Percentiles rank a stretch among this genome's conserved stretches.
These are phyloP conservation scores for Scedosporium minutisporum DNA, from an alignment of 2,329 filamentous ascomycete species.

Conservation along the genomic window DNA sequence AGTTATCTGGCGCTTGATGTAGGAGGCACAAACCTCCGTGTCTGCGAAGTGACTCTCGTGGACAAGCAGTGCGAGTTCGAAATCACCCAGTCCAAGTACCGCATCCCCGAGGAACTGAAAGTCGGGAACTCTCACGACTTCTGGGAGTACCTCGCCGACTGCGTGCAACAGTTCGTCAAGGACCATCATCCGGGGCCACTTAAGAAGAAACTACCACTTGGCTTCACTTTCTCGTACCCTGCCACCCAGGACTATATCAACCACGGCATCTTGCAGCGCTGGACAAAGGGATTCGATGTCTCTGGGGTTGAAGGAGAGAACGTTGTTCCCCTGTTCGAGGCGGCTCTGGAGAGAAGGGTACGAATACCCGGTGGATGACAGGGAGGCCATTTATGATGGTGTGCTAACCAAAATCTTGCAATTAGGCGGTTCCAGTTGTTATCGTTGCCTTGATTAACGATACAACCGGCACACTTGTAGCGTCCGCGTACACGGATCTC, in stretches of 20 bases:
- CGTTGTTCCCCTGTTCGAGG: conserved; percentile 80
- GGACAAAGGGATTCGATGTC: conserved; percentile 98
- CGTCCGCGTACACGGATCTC: conserved; percentile 90
- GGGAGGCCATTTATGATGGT: neutral
- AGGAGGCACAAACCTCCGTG: conserved; percentile 90
- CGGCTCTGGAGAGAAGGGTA: conserved; percentile 54
- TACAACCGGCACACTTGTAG: conserved; percentile 92
- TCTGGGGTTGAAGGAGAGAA: conserved; percentile 83
- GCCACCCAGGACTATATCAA: conserved; percentile 90
- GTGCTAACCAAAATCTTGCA: neutral
- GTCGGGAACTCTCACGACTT: conserved; percentile 74
- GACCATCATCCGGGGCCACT: conserved; percentile 65
- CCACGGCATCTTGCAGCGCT: conserved; percentile 82
- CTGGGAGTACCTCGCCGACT: conserved; percentile 93
- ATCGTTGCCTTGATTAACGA: conserved; percentile 92
- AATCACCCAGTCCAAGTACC: conserved; percentile 93
- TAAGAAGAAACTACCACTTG: conserved; percentile 62
- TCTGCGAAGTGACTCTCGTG: conserved; percentile 84
- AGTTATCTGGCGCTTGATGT: conserved; percentile 87
- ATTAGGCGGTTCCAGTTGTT: conserved; percentile 78
- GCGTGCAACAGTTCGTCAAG: conserved; percentile 81
- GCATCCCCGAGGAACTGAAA: conserved; percentile 88
- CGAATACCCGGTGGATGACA: conserved; percentile 2
- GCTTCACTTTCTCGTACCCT: conserved; percentile 95
- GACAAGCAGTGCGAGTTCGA: conserved; percentile 85